Evolutionary conservation across 2,329 filamentous ascomycete genomes (phyloP).

Genomic region (Diaporthe batatas): DNA sequence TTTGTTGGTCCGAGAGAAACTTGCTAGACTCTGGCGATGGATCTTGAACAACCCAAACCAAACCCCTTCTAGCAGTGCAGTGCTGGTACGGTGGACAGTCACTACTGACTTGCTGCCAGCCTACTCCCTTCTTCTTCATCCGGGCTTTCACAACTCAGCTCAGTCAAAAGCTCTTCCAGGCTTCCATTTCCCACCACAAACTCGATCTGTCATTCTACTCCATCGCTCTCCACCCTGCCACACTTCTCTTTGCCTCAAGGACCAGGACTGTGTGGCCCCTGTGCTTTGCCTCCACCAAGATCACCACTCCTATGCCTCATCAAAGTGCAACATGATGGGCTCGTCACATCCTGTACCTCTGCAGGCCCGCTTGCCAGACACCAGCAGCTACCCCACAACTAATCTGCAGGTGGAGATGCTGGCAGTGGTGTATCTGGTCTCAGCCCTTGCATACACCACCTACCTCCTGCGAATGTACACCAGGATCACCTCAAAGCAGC

Average conservation of each 20-base stretch:
- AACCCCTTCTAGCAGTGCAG: too few species aligned
- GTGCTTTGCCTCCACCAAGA: neutral
- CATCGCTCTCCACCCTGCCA: neutral
- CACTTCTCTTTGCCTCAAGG: too few species aligned
- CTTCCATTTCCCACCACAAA: neutral
- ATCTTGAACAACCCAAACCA: too few species aligned
- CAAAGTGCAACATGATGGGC: neutral
- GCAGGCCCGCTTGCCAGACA: neutral
- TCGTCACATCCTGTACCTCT: neutral
- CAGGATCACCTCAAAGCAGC: neutral
- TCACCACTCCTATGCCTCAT: neutral
- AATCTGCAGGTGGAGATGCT: neutral
- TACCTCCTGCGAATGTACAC: slow-evolving; percentile 22
- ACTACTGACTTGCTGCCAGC: too few species aligned
- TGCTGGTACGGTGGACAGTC: too few species aligned
- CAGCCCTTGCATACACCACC: slow-evolving; percentile 6
- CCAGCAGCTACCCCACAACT: neutral
- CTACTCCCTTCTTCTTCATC: neutral
- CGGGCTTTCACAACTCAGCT: neutral
- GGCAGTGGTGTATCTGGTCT: neutral
- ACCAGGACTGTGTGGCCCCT: neutral
- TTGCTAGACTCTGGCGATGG: too few species aligned
- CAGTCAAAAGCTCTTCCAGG: neutral
- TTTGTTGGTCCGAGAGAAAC: too few species aligned
- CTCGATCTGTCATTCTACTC: neutral